phyloP scores from a whole-genome alignment of 2,329 filamentous ascomycete species.

The Aspergillus floridensis region DNA sequence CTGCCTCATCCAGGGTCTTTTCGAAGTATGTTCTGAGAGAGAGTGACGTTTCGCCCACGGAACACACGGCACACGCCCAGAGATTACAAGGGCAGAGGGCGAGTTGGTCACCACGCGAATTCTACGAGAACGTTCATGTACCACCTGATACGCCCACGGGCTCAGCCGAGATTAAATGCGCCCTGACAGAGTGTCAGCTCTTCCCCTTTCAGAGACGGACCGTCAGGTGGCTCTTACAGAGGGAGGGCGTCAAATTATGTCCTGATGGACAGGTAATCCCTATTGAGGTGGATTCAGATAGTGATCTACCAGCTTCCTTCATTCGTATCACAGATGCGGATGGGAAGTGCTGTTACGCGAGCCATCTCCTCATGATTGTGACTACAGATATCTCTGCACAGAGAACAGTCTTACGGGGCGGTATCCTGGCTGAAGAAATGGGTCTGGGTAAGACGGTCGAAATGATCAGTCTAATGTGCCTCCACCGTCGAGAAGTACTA shows the following conservation, averaged over 20 bases:
- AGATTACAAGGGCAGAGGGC: neutral
- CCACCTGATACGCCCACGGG: slow-evolving; percentile 34
- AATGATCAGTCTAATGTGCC: slow-evolving; percentile 46
- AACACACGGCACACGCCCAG: neutral
- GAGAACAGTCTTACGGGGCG: slow-evolving; percentile 35
- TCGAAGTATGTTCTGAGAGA: slow-evolving; percentile 30
- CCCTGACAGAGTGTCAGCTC: slow-evolving; percentile 38
- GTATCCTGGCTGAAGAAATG: slow-evolving; percentile 53
- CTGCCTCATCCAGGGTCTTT: slow-evolving; percentile 23
- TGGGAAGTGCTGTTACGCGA: slow-evolving; percentile 40
- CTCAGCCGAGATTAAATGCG: slow-evolving; percentile 36
- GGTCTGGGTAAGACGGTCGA: slow-evolving; percentile 52
- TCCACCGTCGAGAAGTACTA: slow-evolving; percentile 33
- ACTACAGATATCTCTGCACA: slow-evolving; percentile 35
- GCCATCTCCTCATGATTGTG: slow-evolving; percentile 42
- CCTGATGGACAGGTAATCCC: slow-evolving; percentile 31
- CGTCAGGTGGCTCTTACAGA: slow-evolving; percentile 46
- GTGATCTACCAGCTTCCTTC: slow-evolving; percentile 40
- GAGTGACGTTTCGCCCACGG: slow-evolving; percentile 4
- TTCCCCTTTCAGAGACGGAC: slow-evolving; percentile 51
- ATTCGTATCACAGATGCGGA: slow-evolving; percentile 35
- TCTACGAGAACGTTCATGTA: slow-evolving; percentile 50
- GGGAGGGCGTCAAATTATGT: slow-evolving; percentile 41
- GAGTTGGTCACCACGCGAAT: slow-evolving; percentile 41
- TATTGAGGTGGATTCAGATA: slow-evolving; percentile 5